Conservation (phyloP, 805 yeast genomes). For the Lipomyces yamanashiensis region DNA sequence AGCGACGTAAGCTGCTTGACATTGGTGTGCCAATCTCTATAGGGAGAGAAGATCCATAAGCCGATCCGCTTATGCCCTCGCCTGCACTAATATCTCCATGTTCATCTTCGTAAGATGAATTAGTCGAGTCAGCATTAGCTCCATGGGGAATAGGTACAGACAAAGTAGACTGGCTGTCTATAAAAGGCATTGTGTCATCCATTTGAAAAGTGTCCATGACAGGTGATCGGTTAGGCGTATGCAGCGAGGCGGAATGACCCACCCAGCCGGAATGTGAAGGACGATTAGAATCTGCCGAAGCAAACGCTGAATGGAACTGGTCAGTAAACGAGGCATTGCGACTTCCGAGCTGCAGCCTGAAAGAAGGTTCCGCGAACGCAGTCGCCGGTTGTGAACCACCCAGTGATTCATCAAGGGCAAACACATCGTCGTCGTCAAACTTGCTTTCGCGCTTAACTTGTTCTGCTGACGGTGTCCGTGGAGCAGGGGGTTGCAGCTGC, state of each 20-base stretch:
- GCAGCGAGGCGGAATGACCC: constrained; percentile 27
- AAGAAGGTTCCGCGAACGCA: constrained; percentile 7
- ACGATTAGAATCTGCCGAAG: constrained; percentile 4
- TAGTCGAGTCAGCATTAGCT: neutral
- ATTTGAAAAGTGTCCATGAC: constrained; percentile 1
- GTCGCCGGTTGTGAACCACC: neutral
- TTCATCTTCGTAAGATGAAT: constrained; percentile 23
- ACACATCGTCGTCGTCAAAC: constrained; percentile 26
- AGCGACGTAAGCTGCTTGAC: constrained; percentile 1
- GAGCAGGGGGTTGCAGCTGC: constrained; percentile 4
- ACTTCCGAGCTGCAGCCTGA: constrained; percentile 5
- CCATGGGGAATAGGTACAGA: neutral
- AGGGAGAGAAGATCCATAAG: constrained; percentile 29
- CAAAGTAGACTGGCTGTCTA: neutral
- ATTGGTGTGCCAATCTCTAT: constrained; percentile 28
- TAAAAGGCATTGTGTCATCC: constrained; percentile 2
- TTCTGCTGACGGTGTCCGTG: neutral
- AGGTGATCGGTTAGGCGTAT: constrained; percentile 4
- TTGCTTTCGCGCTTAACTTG: constrained; percentile 1
- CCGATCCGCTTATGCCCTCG: neutral
- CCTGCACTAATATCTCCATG: neutral
- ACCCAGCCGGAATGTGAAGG: constrained; percentile 22
- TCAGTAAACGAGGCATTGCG: constrained; percentile 19
- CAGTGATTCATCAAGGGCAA: constrained; percentile 28
- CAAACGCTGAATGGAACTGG: constrained; percentile 7